Conservation (phyloP, 305 asterid genomes). For the Euphrasia arctica region DNA sequence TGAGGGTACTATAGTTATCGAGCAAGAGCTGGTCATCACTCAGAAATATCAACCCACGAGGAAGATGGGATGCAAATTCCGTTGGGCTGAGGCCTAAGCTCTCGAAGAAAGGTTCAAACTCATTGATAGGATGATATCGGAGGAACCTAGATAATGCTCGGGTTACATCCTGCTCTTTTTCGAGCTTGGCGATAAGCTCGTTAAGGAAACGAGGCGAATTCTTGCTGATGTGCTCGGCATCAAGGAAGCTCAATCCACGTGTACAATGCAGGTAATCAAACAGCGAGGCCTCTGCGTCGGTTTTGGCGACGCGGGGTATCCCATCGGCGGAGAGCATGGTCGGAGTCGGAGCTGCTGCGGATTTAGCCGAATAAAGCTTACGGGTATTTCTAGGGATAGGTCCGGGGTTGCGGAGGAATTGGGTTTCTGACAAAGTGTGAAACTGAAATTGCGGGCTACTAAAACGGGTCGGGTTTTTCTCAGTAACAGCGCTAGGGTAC, state of each 20-base stretch:
- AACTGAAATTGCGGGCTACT: conserved; percentile 27
- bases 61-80: conserved; percentile 52
- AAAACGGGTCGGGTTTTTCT: conserved; percentile 23
- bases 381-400: conserved; percentile 17
- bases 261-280: conserved; percentile 84
- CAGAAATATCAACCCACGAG: conserved; percentile 56
- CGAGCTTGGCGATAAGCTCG: conserved; percentile 42
- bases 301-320: conserved; percentile 47
- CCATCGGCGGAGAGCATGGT: conserved; percentile 27
- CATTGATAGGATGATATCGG: conserved; percentile 78
- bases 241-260: conserved; percentile 64
- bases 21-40: conserved; percentile 60
- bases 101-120: conserved; percentile 88
- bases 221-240: conserved; percentile 88
- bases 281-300: conserved; percentile 70
- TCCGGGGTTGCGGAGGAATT: conserved; percentile 30
- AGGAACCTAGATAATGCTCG: conserved; percentile 59
- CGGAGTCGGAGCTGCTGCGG: conserved; percentile 28
- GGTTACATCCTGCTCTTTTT: conserved; percentile 50
- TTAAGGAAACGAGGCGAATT: conserved; percentile 68
- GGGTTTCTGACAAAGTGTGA: conserved; percentile 31
- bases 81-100: conserved; percentile 65
- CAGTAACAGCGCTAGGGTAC: conserved; percentile 23
- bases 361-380: conserved; percentile 32
- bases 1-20: conserved; percentile 62